Base-by-base conservation (phyloP, 2,329 filamentous ascomycete genomes). In the Arthrobotrys iridis region DNA sequence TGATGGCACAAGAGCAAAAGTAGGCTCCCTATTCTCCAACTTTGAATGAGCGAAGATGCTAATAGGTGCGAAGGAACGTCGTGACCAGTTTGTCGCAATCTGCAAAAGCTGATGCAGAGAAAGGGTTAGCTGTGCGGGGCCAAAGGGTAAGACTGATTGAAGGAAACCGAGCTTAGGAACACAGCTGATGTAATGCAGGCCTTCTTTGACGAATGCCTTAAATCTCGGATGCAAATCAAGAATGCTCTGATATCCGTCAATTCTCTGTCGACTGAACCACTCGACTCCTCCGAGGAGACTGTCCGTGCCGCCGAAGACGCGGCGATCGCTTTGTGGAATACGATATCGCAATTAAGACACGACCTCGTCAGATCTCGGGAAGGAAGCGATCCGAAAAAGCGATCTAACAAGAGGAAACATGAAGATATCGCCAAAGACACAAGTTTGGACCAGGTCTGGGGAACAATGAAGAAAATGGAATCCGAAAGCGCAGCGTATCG, bases 211-310 rank as follows among this genome's bases (percentile, higher is more conserved):
- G 88, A 91, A 0, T 87, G 98, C 0, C 86, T 99, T 30, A 96
- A 97, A 83, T 87, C 93, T 11, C 89, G 95, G 18, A 97, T 99
- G 80, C 91, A 94, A 75, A 84, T 99, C 15, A 96, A 99, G 82
- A 98, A 97, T 82, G 93, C 92, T 1, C 83, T 99, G 11, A 87
- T 95, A 13, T 90, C 91, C 0, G 88, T 90, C 24, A 97, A 97
- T 82, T 90, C 93, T 0, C 85, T 96, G 41, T 82, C 86, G 13
- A 80, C 80, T 80, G 81, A 67, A 80, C 77, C 1, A 80, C 50
- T 84, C 41, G 82, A 74, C 35, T 58, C 70, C 3, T 62, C 83
- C 33, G 81, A 82, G 11, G 83, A 86, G 81, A 89, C 83, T 79
- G 96, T 85, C 83, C 88, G 86, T 78, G 91, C 91, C 0, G 93